Evolutionary conservation across 2,329 filamentous ascomycete species (phyloP).

Genomic region (Penicillium italicum): DNA sequence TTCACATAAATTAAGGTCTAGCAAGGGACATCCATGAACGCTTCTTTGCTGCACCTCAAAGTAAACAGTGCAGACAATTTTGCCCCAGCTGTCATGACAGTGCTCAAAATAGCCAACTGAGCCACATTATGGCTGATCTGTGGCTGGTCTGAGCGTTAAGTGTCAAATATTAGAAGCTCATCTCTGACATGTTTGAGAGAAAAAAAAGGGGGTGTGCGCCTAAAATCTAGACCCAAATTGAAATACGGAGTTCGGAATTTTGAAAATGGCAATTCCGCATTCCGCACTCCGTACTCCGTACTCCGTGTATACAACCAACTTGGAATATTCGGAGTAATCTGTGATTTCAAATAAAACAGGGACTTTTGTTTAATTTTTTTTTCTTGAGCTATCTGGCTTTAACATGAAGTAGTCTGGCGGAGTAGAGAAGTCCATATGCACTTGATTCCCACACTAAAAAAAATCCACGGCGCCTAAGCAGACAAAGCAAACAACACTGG

Average conservation of each 20-base stretch:
- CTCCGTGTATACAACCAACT: too few relatives aligned
- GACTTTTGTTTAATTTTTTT: background rate
- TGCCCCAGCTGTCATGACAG: conserved; percentile 8
- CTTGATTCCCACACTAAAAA: background rate
- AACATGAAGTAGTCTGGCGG: background rate
- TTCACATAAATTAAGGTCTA: background rate
- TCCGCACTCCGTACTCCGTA: background rate
- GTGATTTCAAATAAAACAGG: conserved; percentile 3
- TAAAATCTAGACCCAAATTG: conserved; percentile 1
- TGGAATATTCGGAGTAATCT: background rate
- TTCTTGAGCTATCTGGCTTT: background rate
- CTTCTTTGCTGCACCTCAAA: background rate
- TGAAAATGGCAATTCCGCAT: background rate
- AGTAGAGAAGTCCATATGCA: background rate
- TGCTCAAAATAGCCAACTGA: conserved; percentile 7
- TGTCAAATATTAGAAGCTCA: background rate
- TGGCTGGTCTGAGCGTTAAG: conserved; percentile 5
- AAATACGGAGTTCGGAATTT: background rate
- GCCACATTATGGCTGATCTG: conserved; percentile 19
- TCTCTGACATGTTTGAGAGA: background rate
- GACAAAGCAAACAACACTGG: background rate
- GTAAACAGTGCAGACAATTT: background rate
- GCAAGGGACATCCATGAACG: background rate
- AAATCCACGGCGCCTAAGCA: background rate
- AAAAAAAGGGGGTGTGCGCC: background rate